phyloP scores from a whole-genome alignment of 371 early-diverging fungal species.

The Aphelidium insulamus region DNA sequence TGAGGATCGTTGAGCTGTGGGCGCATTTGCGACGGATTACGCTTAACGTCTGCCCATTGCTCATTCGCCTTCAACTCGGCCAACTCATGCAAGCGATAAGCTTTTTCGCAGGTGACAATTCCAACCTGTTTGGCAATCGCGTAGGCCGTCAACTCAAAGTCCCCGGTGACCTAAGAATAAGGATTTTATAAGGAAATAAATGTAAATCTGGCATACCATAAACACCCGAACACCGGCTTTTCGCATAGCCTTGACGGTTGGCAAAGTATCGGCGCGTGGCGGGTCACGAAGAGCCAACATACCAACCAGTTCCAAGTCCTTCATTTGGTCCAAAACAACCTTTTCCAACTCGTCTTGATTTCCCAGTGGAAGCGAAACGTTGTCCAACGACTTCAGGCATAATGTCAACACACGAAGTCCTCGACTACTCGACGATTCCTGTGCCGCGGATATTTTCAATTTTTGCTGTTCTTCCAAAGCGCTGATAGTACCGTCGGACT shows the following conservation, averaged over 20 bases:
- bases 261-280: slow-evolving; percentile 35
- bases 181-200: neutral
- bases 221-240: slow-evolving; percentile 43
- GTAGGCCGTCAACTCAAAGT: slow-evolving; percentile 41
- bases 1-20: no score
- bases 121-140: slow-evolving; percentile 42
- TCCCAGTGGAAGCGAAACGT: slow-evolving; percentile 2
- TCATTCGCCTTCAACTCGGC: no score
- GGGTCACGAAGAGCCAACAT: slow-evolving; percentile 46
- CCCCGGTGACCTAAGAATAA: slow-evolving; percentile 3
- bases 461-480: no score
- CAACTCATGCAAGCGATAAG: no score
- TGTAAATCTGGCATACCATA: slow-evolving; percentile 37
- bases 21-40: no score
- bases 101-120: slow-evolving; percentile 22
- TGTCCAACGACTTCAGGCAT: neutral
- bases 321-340: neutral
- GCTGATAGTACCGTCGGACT: no score
- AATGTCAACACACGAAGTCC: slow-evolving; percentile 31
- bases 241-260: slow-evolving; percentile 25
- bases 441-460: no score
- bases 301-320: slow-evolving; percentile 25
- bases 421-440: slow-evolving; percentile 36
- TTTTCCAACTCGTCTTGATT: slow-evolving; percentile 2
- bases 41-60: no score